Evolutionary conservation across 1,284 basidiomycete species (phyloP).

Genomic region (Sanghuangporus sanghuang): DNA sequence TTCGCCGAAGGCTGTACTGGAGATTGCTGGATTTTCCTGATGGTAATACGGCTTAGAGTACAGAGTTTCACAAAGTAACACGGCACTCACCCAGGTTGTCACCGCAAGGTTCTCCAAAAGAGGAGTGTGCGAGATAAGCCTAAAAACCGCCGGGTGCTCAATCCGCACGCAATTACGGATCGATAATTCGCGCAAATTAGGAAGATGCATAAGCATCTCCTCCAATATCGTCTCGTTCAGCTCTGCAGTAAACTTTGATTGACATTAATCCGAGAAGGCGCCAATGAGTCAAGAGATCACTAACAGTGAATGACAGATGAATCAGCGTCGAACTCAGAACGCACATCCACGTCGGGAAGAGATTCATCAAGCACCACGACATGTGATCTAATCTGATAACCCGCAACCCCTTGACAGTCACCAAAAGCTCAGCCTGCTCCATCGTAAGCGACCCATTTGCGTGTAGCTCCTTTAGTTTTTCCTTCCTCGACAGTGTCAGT

Average conservation of each 20-base stretch:
- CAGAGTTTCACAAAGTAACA: not conserved
- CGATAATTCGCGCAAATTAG: slow-evolving; percentile 50
- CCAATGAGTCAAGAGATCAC: slow-evolving; percentile 22
- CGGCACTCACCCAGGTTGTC: slow-evolving; percentile 44
- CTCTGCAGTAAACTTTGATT: slow-evolving; percentile 46
- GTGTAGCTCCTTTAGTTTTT: slow-evolving; percentile 41
- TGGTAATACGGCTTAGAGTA: not conserved
- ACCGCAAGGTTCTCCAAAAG: slow-evolving; percentile 54
- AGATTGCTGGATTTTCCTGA: slow-evolving; percentile 35
- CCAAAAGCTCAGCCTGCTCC: slow-evolving; percentile 41
- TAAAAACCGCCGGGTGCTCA: slow-evolving; percentile 44
- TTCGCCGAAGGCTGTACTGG: not conserved
- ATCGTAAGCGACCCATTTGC: slow-evolving; percentile 44
- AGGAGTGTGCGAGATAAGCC: slow-evolving; percentile 42
- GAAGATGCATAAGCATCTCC: slow-evolving; percentile 41
- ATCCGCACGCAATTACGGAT: slow-evolving; percentile 53
- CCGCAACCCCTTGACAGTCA: slow-evolving; percentile 36
- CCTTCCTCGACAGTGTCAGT: slow-evolving; percentile 37
- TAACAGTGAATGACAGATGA: slow-evolving; percentile 52
- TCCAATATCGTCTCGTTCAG: slow-evolving; percentile 48
- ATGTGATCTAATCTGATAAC: slow-evolving; percentile 49
- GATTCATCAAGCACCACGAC: slow-evolving; percentile 55
- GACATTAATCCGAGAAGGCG: slow-evolving; percentile 1
- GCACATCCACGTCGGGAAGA: slow-evolving; percentile 50
- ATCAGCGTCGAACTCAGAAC: slow-evolving; percentile 38